Percentiles rank a stretch among this genome's conserved stretches.
These are phyloP conservation scores for Seminavis robusta DNA, from an alignment of 108 stramenopile species.

Conservation along the genomic window DNA sequence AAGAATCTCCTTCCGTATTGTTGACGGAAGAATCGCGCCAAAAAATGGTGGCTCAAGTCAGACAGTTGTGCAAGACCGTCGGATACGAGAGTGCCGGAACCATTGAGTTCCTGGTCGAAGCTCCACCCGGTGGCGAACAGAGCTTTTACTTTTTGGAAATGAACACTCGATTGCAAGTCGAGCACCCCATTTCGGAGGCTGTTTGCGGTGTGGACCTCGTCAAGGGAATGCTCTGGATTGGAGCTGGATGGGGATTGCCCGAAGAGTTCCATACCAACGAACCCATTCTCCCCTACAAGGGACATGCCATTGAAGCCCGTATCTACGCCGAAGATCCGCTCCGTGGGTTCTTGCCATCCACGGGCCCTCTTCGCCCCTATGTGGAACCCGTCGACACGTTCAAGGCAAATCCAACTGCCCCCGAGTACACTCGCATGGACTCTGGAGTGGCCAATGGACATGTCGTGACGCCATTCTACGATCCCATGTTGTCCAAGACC, in stretches of 20 bases:
- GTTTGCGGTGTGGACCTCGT: constrained; percentile 87
- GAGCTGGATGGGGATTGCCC: constrained; percentile 59
- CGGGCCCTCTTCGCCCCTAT: constrained; percentile 72
- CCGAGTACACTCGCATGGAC: constrained; percentile 33
- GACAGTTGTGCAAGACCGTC: constrained; percentile 80
- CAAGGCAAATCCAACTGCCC: constrained; percentile 4
- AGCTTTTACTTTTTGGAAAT: constrained; percentile 99
- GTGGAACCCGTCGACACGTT: constrained; percentile 54
- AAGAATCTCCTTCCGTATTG: constrained; percentile 90
- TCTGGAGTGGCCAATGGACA: constrained; percentile 87
- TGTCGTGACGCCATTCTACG: constrained; percentile 88
- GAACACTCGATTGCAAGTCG: constrained; percentile 94
- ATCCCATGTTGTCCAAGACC: constrained; percentile 97
- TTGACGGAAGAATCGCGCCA: constrained; percentile 58
- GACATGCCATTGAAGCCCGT: constrained; percentile 84
- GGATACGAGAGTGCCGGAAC: constrained; percentile 96
- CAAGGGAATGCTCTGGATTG: constrained; percentile 89
- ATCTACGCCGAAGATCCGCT: constrained; percentile 98
- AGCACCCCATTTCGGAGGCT: constrained; percentile 95
- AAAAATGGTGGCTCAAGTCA: constrained; percentile 63
- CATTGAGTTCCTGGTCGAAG: constrained; percentile 93
- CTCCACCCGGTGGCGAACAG: too few relatives aligned
- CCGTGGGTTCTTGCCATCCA: constrained; percentile 91
- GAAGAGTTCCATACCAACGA: constrained; percentile 47
- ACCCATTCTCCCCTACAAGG: constrained; percentile 49